Evolutionary conservation across 441 rosid species (phyloP).

Genomic region (Adansonia gregorii): DNA sequence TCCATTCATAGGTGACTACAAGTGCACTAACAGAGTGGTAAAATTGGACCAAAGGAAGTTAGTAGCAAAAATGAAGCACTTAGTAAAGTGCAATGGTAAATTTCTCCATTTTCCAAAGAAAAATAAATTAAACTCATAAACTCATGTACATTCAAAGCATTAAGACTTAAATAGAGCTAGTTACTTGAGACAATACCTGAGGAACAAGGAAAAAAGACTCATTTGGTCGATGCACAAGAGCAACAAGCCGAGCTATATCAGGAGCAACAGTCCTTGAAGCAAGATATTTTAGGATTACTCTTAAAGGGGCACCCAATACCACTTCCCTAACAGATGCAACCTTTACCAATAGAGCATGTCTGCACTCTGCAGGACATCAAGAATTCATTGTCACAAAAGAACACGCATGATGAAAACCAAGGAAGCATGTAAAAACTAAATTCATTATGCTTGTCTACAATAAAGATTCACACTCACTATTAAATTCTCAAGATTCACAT

Average conservation of each 20-base stretch:
- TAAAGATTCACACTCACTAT: neutral
- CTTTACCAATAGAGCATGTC: conserved; percentile 61
- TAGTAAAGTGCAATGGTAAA: too few relatives aligned
- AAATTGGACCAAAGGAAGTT: too few relatives aligned
- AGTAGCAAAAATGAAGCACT: too few relatives aligned
- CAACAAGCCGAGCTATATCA: conserved; percentile 59
- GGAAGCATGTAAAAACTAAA: conserved; percentile 12
- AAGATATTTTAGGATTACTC: conserved; percentile 70
- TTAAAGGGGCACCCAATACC: conserved; percentile 89
- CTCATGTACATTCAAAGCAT: neutral
- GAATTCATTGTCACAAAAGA: conserved; percentile 28
- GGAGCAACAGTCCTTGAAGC: conserved; percentile 73
- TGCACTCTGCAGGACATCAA: conserved; percentile 52
- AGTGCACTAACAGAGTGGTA: too few relatives aligned
- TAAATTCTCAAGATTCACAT: neutral
- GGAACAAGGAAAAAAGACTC: conserved; percentile 89
- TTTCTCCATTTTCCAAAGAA: neutral
- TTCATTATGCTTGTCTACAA: neutral
- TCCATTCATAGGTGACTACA: too few relatives aligned
- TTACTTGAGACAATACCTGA: conserved; percentile 48
- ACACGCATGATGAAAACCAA: conserved; percentile 7
- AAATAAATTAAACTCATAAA: conserved; percentile 6
- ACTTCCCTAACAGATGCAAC: conserved; percentile 92
- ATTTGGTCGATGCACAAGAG: conserved; percentile 90
- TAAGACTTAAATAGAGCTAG: neutral